Conservation (phyloP, 1,284 basidiomycete genomes). For the Cutaneotrichosporon curvatum region DNA sequence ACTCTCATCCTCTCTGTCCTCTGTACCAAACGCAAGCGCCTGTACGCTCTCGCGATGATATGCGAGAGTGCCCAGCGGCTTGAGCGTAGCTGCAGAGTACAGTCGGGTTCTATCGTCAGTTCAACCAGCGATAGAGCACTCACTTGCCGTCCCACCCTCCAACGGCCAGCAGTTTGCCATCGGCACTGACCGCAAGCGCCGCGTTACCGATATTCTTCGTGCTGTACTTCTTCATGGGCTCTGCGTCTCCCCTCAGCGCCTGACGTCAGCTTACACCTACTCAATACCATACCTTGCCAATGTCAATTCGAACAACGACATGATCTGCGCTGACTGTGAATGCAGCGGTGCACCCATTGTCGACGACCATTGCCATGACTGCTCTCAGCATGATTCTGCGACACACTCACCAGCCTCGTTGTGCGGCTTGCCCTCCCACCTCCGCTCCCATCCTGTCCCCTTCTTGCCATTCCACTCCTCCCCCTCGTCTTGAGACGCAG, state of each 20-base stretch:
- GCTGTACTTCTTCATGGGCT: conserved; percentile 18
- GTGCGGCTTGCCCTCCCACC: conserved; percentile 66
- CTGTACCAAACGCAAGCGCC: conserved; percentile 57
- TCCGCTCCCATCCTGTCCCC: conserved; percentile 53
- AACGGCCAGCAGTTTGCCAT: conserved; percentile 67
- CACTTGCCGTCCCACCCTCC: conserved; percentile 86
- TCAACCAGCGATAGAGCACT: conserved; percentile 28
- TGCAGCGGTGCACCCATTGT: conserved; percentile 56
- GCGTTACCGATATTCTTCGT: conserved; percentile 76
- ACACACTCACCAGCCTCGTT: conserved; percentile 62
- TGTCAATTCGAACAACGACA: conserved; percentile 59
- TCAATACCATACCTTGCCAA: conserved; percentile 3
- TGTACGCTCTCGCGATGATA: conserved; percentile 72
- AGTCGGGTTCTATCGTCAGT: conserved; percentile 57
- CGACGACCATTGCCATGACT: conserved; percentile 81
- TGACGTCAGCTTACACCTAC: not conserved
- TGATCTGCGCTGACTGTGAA: conserved; percentile 79
- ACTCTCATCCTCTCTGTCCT: conserved; percentile 16
- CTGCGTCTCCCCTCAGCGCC: conserved; percentile 1
- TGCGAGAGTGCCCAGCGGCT: conserved; percentile 65
- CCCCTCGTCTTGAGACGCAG: not conserved
- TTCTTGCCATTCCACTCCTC: conserved; percentile 21
- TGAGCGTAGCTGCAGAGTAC: conserved; percentile 67
- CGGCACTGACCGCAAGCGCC: conserved; percentile 62
- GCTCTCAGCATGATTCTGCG: conserved; percentile 3